Base-by-base conservation (phyloP, 305 asterid genomes). In the Fraxinus floribunda region DNA sequence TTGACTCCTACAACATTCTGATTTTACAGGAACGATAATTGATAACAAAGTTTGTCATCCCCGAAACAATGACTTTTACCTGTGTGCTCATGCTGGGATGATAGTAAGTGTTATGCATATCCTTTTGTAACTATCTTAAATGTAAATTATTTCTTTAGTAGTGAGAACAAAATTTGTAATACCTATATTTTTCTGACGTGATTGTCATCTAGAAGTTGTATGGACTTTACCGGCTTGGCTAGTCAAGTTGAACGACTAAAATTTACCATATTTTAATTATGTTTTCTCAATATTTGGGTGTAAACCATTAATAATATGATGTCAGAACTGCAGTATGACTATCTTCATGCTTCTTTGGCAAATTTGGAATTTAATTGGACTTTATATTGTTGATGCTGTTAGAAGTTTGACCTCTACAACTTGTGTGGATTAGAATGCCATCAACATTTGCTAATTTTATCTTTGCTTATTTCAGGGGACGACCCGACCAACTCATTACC, bases 81-180 rank as follows among this genome's bases (percentile, higher is more conserved):
- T 93, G 83, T 96, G 99, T 57, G 97, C 98, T 16, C 98, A 96
- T 15, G 97, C 95, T 0, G 99, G 99, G 16, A 92, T 91, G 95
- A 94, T 94, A 26, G 98, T 94, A 87, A 86, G 97, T 76, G 29
- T 20, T 52, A 77, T 79, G 80, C n/a, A 49, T 15, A n/a, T 11
- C 44, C 44, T 16, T 16, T 79, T 74, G 26, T 68, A n/a, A 16
- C 7, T n/a, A 36, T 41, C 20, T 44, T 46, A 49, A 60, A 60
- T 7, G 5, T 60, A 60, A 60, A 18, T 60, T 18, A 60, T 20
- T 20, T 60, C 11, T 18, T 20, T 1, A n/a, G 26, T 57, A 57
- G 66, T 6, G 24, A 49, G 60, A 55, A 5, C 24, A 16, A 16
- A 52, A 52, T n/a, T 16, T 57, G 18, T 57, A 18, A 6, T 57